Evolutionary conservation across 2,329 filamentous ascomycete genomes (phyloP), one percentile per base, ranked within the genome.

Genomic region (Fusarium citri): DNA sequence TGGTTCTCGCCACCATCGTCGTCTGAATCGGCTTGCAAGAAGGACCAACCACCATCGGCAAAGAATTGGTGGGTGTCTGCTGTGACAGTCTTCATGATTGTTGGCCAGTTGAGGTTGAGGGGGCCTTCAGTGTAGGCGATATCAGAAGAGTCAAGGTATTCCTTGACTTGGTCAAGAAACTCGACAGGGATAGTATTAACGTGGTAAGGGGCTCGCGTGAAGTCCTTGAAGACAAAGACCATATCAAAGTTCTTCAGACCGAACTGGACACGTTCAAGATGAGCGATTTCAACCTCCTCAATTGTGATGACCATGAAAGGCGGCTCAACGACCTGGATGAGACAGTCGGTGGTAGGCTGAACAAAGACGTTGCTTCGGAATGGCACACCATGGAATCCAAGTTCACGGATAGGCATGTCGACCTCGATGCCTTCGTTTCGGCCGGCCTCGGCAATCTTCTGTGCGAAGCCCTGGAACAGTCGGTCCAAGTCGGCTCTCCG

Each of bases 181-280:
- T 99, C 96, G 25, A 99, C 94, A 0, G 96, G 97, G 69, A 99
- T 98, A 9, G 96, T 99, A 83, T 99, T 99, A 85, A 99, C 92
- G 80, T 99, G 96, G 59, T 92, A 92, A 2, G 95, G 95, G 5
- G 93, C 82, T n/a, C 94, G 89, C 56, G 92, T 89, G 81, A 97
- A 98, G 82, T 99, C 96, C 77, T 98, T 98, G 86, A 97, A 98
- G 40, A 99, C 93, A 77, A 98, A 94, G 22, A 99, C 96, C 80
- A 99, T 90, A 81, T 99, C 96, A 80, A 99, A 99, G 81, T 99
- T 99, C 86, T 98, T 98, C 66, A 99, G 87, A 34, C 96, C 97
- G 76, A 99, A 99, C 82, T 95, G 86, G 20, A 99, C 96, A 83
- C 95, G 93, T 81, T 99, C 96, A 63, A 99, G 84, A 82, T 99